Percentiles rank a stretch among this genome's conserved stretches.
These are phyloP conservation scores for Paramecium octaurelia DNA, from an alignment of 73 alveolate genomes.

Conservation along the genomic window DNA sequence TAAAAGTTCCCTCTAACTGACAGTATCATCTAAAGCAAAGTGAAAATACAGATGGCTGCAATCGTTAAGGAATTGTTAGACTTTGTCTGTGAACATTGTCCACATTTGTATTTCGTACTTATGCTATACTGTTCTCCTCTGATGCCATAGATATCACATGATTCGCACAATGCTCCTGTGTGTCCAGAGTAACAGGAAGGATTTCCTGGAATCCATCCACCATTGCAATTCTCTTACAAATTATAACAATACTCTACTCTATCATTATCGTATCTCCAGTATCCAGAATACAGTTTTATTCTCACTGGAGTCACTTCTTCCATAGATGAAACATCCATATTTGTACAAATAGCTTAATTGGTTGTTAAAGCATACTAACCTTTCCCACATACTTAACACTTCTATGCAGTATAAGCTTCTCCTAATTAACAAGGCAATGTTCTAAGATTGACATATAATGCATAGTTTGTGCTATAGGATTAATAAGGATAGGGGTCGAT, in stretches of 20 bases:
- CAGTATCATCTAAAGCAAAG: neutral
- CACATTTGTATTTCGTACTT: conserved; percentile 38
- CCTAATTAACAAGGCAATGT: conserved; percentile 18
- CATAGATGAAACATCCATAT: neutral
- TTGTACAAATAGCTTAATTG: neutral
- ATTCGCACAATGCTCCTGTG: conserved; percentile 56
- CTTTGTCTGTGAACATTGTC: neutral
- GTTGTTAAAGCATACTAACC: neutral
- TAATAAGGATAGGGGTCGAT: neutral
- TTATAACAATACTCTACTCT: conserved; percentile 21
- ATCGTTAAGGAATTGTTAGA: neutral
- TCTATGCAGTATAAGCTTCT: neutral
- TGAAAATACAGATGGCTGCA: neutral
- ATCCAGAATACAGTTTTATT: conserved; percentile 38
- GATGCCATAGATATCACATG: conserved; percentile 36
- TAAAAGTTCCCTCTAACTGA: neutral
- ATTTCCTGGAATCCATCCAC: conserved; percentile 59
- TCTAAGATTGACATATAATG: neutral
- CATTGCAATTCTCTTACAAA: conserved; percentile 30
- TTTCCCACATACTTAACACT: neutral
- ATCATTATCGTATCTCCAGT: conserved; percentile 50
- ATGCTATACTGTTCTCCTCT: conserved; percentile 2
- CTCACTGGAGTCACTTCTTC: neutral
- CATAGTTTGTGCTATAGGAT: neutral
- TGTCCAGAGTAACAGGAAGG: conserved; percentile 46